Evolutionary conservation across 768 basidiomycete species (phyloP).

Genomic region (Mycena kentingensis): DNA sequence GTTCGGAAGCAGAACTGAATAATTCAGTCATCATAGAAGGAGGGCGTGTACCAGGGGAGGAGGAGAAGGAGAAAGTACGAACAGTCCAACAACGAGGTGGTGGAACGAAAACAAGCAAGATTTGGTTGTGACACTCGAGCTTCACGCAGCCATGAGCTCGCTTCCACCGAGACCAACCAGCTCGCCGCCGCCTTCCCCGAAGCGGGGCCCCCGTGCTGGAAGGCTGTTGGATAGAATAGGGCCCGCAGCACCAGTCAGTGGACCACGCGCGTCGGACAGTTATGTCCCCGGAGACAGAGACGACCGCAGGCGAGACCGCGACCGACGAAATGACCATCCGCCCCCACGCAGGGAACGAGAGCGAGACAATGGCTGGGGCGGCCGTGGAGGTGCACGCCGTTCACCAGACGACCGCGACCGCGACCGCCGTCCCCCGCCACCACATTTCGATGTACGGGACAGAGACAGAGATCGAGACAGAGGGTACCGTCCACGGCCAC

Average conservation of each 20-base stretch:
- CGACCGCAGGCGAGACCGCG: not conserved
- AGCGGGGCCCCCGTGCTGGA: not conserved
- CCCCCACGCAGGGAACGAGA: constrained; percentile 12
- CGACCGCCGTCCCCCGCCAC: constrained; percentile 16
- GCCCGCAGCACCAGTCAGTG: not conserved
- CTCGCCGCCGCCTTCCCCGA: not conserved
- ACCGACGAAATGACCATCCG: constrained; percentile 2
- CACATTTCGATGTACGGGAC: constrained; percentile 15
- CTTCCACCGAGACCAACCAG: not conserved
- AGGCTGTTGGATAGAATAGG: not conserved
- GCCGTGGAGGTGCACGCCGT: constrained; percentile 1
- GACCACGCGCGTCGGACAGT: not conserved
- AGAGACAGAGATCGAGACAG: constrained; percentile 5
- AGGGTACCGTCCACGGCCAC: constrained; percentile 14
- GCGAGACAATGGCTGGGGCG: not conserved
- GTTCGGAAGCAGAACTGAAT: constrained; percentile 87
- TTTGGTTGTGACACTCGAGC: too few species aligned
- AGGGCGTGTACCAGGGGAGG: too few species aligned
- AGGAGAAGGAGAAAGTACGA: too few species aligned
- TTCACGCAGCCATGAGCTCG: not conserved
- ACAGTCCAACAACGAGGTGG: too few species aligned
- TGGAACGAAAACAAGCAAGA: too few species aligned
- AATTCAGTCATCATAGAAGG: constrained; percentile 51
- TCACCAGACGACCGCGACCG: constrained; percentile 7
- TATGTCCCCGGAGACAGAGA: constrained; percentile 13